A percentile compares a stretch with the other conserved stretches of the same genome.
Conservation (phyloP, 73 alveolate species). For the Loxodes magnus region DNA sequence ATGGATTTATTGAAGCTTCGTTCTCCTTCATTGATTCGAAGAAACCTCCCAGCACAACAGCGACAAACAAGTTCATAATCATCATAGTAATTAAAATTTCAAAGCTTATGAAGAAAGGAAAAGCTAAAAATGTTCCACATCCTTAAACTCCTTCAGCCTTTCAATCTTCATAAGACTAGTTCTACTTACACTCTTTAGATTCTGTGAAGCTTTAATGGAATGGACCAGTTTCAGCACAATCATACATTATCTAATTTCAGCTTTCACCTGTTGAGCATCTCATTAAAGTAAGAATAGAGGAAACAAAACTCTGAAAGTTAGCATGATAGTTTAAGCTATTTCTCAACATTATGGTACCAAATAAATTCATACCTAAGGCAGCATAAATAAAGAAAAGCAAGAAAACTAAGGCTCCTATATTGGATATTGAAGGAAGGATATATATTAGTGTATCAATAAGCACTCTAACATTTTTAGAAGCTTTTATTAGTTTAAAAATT, state of each 20-base stretch:
- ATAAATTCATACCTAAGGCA: slow-evolving; percentile 40
- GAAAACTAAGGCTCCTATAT: slow-evolving; percentile 16
- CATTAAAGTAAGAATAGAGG: slow-evolving; percentile 17
- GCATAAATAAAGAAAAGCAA: slow-evolving; percentile 31
- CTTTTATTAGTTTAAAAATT: not conserved
- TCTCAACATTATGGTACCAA: slow-evolving; percentile 8
- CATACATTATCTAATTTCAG: slow-evolving; percentile 36
- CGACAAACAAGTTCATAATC: slow-evolving; percentile 44
- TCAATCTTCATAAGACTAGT: slow-evolving; percentile 6
- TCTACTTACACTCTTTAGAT: not conserved
- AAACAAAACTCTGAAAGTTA: slow-evolving; percentile 29
- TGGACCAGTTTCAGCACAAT: slow-evolving; percentile 22
- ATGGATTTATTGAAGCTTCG: slow-evolving; percentile 17
- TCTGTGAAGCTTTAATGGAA: slow-evolving; percentile 1
- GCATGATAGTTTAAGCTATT: slow-evolving; percentile 15
- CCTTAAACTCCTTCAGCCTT: slow-evolving; percentile 11
- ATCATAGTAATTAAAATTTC: slow-evolving; percentile 22
- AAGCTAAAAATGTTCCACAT: slow-evolving; percentile 16
- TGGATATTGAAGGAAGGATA: slow-evolving; percentile 8
- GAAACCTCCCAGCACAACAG: slow-evolving; percentile 40
- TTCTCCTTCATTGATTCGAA: slow-evolving; percentile 23
- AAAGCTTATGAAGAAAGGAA: slow-evolving; percentile 20
- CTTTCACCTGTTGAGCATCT: slow-evolving; percentile 37
- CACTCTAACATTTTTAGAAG: not conserved
- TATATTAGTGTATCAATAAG: not conserved